Evolutionary conservation across 495 filamentous ascomycete species (phyloP).

Genomic region (Penicillium mononematosum): DNA sequence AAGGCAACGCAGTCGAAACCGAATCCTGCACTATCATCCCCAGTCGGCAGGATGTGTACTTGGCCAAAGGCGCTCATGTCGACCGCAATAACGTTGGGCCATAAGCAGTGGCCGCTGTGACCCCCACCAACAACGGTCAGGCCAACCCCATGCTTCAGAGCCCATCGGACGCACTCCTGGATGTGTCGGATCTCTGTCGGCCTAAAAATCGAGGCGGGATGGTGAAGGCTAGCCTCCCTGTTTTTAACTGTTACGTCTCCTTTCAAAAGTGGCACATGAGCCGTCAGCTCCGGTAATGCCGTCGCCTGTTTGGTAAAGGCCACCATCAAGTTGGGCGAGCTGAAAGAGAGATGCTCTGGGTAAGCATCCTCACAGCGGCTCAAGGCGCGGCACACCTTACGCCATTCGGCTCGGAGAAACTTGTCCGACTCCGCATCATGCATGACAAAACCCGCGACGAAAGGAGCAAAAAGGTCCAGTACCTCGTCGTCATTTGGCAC

Average conservation of each 20-base stretch:
- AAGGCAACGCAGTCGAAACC: constrained; percentile 29
- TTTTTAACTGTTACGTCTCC: constrained; percentile 49
- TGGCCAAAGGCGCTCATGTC: constrained; percentile 59
- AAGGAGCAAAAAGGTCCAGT: constrained; percentile 55
- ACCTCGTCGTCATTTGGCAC: constrained; percentile 48
- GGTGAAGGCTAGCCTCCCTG: constrained; percentile 47
- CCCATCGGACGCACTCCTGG: constrained; percentile 60
- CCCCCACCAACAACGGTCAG: constrained; percentile 58
- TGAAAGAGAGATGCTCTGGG: constrained; percentile 50
- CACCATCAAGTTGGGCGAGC: constrained; percentile 51
- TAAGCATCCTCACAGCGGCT: constrained; percentile 43
- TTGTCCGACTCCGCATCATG: constrained; percentile 38
- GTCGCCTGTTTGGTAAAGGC: constrained; percentile 52
- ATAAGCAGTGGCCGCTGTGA: constrained; percentile 60
- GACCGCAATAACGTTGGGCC: constrained; percentile 53
- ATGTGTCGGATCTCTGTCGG: constrained; percentile 53
- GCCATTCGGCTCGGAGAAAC: constrained; percentile 45
- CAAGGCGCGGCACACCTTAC: constrained; percentile 51
- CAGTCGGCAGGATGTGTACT: constrained; percentile 44
- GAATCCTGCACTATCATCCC: constrained; percentile 20
- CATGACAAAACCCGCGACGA: constrained; percentile 50
- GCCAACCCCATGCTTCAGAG: constrained; percentile 47
- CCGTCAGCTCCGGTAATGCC: constrained; percentile 47
- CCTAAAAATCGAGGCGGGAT: constrained; percentile 44
- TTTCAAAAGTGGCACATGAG: constrained; percentile 45